phyloP scores from a whole-genome alignment of 164 flowering plant species.

The Dillenia suffruticosa region DNA sequence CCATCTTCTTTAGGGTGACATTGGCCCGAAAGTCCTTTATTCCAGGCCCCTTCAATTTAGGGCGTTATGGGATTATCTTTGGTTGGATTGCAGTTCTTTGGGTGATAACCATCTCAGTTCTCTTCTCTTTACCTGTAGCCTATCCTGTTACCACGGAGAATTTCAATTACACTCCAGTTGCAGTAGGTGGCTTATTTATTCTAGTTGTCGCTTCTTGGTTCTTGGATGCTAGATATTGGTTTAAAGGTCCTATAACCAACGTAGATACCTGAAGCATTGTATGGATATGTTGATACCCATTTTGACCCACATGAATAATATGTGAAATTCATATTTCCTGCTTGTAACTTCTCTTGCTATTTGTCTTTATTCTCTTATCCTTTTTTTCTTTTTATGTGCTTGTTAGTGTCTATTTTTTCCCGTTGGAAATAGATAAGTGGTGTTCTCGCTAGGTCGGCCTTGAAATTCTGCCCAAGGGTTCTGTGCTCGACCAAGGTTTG shows the following conservation, averaged over 20 bases:
- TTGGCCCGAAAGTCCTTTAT: constrained; percentile 67
- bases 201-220: constrained; percentile 57
- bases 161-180: constrained; percentile 92
- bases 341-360: too few relatives aligned
- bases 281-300: neutral
- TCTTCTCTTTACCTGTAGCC: constrained; percentile 86
- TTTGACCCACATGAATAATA: too few relatives aligned
- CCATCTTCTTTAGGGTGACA: constrained; percentile 85
- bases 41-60: constrained; percentile 89
- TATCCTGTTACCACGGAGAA: constrained; percentile 75
- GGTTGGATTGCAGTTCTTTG: constrained; percentile 93
- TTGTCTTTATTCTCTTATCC: too few relatives aligned
- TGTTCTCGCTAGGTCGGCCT: too few relatives aligned
- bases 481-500: too few relatives aligned
- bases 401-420: too few relatives aligned
- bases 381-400: too few relatives aligned
- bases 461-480: too few relatives aligned
- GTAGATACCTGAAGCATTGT: constrained; percentile 23
- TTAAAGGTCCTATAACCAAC: constrained; percentile 72
- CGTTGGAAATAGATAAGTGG: too few relatives aligned
- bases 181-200: constrained; percentile 69
- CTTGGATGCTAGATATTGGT: constrained; percentile 68
- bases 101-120: constrained; percentile 77
- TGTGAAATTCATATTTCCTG: too few relatives aligned
- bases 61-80: constrained; percentile 60